These are phyloP conservation scores for Saturnispora bothae DNA, from an alignment of 805 yeast genomes.

Conservation along the genomic window DNA sequence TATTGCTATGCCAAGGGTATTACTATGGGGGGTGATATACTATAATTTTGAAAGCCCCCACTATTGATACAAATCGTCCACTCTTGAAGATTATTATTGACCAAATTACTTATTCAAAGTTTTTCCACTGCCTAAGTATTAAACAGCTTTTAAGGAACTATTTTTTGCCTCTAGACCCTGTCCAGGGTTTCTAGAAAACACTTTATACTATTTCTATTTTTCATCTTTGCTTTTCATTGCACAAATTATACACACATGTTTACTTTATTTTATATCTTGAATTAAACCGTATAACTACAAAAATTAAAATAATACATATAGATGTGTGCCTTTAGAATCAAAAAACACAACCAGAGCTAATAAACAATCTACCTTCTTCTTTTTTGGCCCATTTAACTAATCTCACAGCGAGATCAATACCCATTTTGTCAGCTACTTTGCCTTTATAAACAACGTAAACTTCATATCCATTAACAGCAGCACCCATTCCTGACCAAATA, in stretches of 20 bases:
- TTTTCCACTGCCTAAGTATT: no score
- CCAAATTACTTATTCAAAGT: neutral
- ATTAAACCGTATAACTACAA: no score
- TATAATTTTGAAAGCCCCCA: no score
- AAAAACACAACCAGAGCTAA: slow-evolving; percentile 63
- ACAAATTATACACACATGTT: neutral
- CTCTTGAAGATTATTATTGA: no score
- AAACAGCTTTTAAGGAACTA: no score
- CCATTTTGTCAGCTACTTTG: slow-evolving; percentile 41
- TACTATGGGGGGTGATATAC: slow-evolving; percentile 7
- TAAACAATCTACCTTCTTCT: slow-evolving; percentile 60
- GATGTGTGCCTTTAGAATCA: slow-evolving; percentile 15
- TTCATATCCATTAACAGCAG: slow-evolving; percentile 38
- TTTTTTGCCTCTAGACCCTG: no score
- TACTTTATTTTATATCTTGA: no score
- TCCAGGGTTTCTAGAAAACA: no score
- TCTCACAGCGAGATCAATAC: slow-evolving; percentile 51
- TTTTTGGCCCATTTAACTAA: slow-evolving; percentile 70
- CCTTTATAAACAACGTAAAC: slow-evolving; percentile 48
- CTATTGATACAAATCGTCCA: no score
- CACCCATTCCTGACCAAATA: slow-evolving; percentile 16
- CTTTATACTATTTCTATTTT: neutral
- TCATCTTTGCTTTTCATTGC: neutral
- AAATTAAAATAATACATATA: no score
- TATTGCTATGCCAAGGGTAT: slow-evolving; percentile 38